Evolutionary conservation across 2,329 filamentous ascomycete species (phyloP), one percentile per base, ranked within the genome.

Genomic region (Alternaria conjuncta): DNA sequence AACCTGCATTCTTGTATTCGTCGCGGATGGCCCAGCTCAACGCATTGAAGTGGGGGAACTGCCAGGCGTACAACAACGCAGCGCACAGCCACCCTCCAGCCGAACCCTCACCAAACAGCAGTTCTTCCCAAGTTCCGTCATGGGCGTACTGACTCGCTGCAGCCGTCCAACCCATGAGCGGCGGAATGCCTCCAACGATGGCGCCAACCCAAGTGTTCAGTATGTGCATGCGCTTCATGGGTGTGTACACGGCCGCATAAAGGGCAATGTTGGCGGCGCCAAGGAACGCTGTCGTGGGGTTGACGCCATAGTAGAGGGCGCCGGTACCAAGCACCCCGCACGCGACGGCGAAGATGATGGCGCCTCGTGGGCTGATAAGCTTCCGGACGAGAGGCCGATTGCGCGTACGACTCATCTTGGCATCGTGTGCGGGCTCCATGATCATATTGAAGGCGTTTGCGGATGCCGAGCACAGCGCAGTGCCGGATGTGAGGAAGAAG

Each of bases 371-470:
- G 36, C 89, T 90, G 44, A 99, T 84, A 2, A 99, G 87, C 8
- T 89, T 89, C 51, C 96, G 88, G 4, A 97, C 96, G 1, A 99
- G 85, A 0, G 96, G 96, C 5, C 96, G 84, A 72, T 97, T 97
- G 26, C 93, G 88, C 3, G 96, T 99, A n/a, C 96, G 89, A 36
- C 88, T 90, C 96, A 99, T 99, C 74, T 92, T 89, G 49, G 94
- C 93, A 79, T 99, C 96, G 76, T 94, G 94, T 63, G 90, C 86
- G 10, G 90, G 92, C 81, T 99, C 96, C 81, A 97, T 94, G 62
- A 97, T 89, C 96, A 99, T 99, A 81, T 99, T 99, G 69, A 98
- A 85, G 2, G 96, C 89, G 78, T 99, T 99, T 46, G 96, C 96
- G 63, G 92, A 93, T 46, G 94, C 93, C n/a, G 89, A 92, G 79